Evolutionary conservation across 805 yeast genomes (phyloP), one percentile per base, ranked within the genome.

Genomic region (Metschnikowia reukaufii): DNA sequence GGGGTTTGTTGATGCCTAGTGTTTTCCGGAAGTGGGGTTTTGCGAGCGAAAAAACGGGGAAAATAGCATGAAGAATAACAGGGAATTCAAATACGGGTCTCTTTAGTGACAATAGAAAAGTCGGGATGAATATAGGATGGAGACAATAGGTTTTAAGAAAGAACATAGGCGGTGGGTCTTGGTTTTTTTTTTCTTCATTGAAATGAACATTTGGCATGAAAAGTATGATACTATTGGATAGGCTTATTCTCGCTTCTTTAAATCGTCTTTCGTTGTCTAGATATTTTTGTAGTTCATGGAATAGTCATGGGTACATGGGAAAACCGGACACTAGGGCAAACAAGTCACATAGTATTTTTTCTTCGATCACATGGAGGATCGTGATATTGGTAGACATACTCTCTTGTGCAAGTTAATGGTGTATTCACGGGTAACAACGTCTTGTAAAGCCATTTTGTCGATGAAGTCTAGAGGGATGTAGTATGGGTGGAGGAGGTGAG

Each of bases 341-440:
- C 29, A n/a, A 16, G 39, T 36, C 39, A 36, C 39, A 3, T 18
- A 18, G 12, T 6, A 15, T 13, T 13, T 13, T 13, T 21, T 35
- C 8, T 12, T 23, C 13, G 30, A 25, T 6, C 19, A 21, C 27
- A 35, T 13, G 4, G 32, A 15, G 20, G 10, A 33, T 12, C 31
- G 21, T 6, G 27, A 10, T 10, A 30, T 29, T 19, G 16, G 16
- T n/a, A 4, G 42, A 86, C 95, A 74, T 86, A 88, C 96, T 82
- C 98, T 90, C 80, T 90, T 92, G 96, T 90, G 96, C 79, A 92
- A 82, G 89, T 94, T 92, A 79, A 94, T 91, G 85, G 99, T 94
- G 89, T 94, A 94, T 82, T 94, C 99, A 80, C 99, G 96, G 77
- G 99, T 88, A 79, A 94, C 97, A 79, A 90, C 97, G 91, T 94